Evolutionary conservation across 441 rosid species (phyloP).

Genomic region (Arabidopsis lyrata): DNA sequence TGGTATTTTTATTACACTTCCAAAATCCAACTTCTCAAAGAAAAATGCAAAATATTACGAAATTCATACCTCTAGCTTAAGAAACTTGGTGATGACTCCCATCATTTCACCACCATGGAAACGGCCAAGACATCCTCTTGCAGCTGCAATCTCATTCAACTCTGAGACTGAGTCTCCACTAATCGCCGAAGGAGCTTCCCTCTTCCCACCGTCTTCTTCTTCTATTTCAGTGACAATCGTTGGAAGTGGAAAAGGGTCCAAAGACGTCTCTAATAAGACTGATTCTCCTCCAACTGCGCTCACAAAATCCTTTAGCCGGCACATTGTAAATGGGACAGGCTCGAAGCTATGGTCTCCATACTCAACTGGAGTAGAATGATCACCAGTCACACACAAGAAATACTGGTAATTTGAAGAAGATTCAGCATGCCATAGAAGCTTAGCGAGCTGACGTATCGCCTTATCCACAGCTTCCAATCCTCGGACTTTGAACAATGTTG

Average conservation of each 20-base stretch:
- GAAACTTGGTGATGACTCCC: slow-evolving; percentile 80
- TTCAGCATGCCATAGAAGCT: slow-evolving; percentile 86
- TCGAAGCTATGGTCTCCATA: slow-evolving; percentile 99
- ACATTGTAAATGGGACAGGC: slow-evolving; percentile 83
- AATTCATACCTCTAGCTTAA: slow-evolving; percentile 46
- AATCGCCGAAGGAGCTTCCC: slow-evolving; percentile 45
- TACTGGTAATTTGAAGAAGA: slow-evolving; percentile 61
- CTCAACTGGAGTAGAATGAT: slow-evolving; percentile 98
- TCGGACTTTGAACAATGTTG: slow-evolving; percentile 68
- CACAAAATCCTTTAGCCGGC: slow-evolving; percentile 73
- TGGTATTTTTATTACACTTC: slow-evolving; percentile 33
- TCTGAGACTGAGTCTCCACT: slow-evolving; percentile 74
- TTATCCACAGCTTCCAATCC: slow-evolving; percentile 83
- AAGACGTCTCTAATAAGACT: slow-evolving; percentile 54
- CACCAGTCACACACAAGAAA: slow-evolving; percentile 83
- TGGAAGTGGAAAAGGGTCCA: slow-evolving; percentile 88
- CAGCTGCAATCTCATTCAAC: slow-evolving; percentile 79
- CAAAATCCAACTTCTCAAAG: not conserved
- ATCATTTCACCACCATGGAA: slow-evolving; percentile 84
- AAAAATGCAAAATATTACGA: not conserved
- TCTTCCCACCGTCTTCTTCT: slow-evolving; percentile 33
- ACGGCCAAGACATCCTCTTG: slow-evolving; percentile 90
- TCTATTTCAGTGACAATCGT: slow-evolving; percentile 14
- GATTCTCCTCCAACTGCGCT: slow-evolving; percentile 76
- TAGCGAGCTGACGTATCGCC: slow-evolving; percentile 83